These are phyloP conservation scores for Ophiostoma novo-ulmi DNA, from an alignment of 2,329 filamentous ascomycete genomes.

Conservation along the genomic window DNA sequence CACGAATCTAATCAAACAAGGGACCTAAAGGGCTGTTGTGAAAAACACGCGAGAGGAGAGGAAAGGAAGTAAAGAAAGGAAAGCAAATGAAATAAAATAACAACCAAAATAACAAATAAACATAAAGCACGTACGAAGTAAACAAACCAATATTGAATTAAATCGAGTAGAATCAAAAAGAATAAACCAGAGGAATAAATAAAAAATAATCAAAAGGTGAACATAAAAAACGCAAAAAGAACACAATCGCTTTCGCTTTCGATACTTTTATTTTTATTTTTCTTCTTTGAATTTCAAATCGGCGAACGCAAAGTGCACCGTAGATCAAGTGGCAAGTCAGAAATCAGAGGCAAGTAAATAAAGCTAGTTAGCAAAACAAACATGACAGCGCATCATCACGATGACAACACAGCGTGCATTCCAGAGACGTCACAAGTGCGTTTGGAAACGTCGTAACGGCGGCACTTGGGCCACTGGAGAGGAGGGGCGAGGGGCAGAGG, in stretches of 20 bases:
- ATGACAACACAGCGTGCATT: constrained; percentile 12
- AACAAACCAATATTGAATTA: not conserved
- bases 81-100: not conserved
- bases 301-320: not conserved
- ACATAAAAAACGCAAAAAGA: too few species aligned
- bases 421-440: constrained; percentile 11
- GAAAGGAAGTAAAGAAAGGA: not conserved
- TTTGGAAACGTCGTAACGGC: constrained; percentile 1
- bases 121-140: not conserved
- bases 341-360: not conserved
- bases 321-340: not conserved
- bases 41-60: not conserved
- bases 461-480: constrained; percentile 9
- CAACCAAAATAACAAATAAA: not conserved
- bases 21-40: not conserved
- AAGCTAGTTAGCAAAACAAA: not conserved
- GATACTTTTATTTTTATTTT: not conserved
- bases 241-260: too few species aligned
- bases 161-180: not conserved
- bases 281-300: not conserved
- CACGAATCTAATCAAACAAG: not conserved
- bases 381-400: not conserved
- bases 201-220: too few species aligned
- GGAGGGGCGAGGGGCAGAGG: constrained; percentile 9
- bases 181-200: not conserved